Evolutionary conservation across 2,329 filamentous ascomycete genomes (phyloP).

Genomic region (Epicoccum sorghinum): DNA sequence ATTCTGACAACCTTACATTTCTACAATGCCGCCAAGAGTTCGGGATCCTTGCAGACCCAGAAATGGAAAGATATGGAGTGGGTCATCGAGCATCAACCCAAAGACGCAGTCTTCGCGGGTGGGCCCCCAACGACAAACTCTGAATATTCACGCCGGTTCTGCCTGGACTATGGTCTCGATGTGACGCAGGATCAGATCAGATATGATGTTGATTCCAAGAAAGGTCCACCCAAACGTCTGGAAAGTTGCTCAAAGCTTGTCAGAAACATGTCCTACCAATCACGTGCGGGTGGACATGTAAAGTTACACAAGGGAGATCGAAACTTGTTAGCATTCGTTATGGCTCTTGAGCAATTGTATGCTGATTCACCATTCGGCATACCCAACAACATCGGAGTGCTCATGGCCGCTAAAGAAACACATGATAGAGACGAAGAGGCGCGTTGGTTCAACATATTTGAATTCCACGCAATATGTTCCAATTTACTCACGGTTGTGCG

Average conservation of each 20-base stretch:
- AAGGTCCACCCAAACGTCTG: background rate
- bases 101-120: background rate
- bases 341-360: background rate
- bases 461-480: constrained; percentile 3
- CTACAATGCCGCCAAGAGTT: constrained; percentile 12
- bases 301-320: no score
- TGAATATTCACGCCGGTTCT: background rate
- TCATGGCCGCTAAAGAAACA: constrained; percentile 13
- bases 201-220: background rate
- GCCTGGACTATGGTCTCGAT: constrained; percentile 11
- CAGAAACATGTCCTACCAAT: background rate
- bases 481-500: constrained; percentile 13
- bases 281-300: no score
- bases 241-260: background rate
- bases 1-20: constrained; percentile 11
- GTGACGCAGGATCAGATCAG: background rate
- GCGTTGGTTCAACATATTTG: constrained; percentile 12
- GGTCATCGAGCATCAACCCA: constrained; percentile 6
- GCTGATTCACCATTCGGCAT: background rate
- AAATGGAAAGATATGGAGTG: constrained; percentile 16
- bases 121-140: background rate
- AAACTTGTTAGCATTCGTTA: background rate
- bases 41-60: background rate
- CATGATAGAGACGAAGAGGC: constrained; percentile 15
- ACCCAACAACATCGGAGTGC: background rate